A percentile compares a stretch with the other conserved stretches of the same genome.
These are phyloP conservation scores for Aspergillus sp. DNA, from an alignment of 2,329 filamentous ascomycete species.

Conservation along the genomic window DNA sequence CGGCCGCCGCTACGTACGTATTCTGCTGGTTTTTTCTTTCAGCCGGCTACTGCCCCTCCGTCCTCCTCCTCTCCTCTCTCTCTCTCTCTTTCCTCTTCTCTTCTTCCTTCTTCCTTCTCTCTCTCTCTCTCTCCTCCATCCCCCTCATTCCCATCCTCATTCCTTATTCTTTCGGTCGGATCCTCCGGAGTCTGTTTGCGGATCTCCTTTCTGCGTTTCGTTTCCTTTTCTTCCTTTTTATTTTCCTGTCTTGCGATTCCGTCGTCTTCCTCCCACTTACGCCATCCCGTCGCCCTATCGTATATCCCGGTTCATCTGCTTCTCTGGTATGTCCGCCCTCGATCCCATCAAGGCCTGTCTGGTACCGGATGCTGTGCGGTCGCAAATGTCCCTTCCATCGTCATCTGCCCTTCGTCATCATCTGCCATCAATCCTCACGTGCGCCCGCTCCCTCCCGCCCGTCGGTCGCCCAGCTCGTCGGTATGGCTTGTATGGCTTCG, in stretches of 20 bases:
- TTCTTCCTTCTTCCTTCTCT: conserved; percentile 4
- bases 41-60: conserved; percentile 9
- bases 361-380: too few relatives aligned
- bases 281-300: conserved; percentile 19
- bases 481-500: too few relatives aligned
- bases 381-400: background rate
- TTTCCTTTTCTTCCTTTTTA: conserved; percentile 13
- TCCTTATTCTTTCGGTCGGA: conserved; percentile 18
- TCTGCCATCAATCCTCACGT: background rate
- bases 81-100: conserved; percentile 8
- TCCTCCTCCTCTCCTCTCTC: conserved; percentile 9
- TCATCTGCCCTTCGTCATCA: background rate
- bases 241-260: conserved; percentile 13
- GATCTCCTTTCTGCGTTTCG: conserved; percentile 12
- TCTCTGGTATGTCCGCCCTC: conserved; percentile 11
- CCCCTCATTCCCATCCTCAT: conserved; percentile 11
- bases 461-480: too few relatives aligned
- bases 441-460: too few relatives aligned
- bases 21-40: conserved; percentile 9
- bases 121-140: conserved; percentile 9
- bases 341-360: conserved; percentile 9
- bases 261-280: too few relatives aligned
- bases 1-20: too few relatives aligned
- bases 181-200: conserved; percentile 23
- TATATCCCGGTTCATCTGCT: conserved; percentile 13